Percentiles rank a stretch among this genome's conserved stretches.
These are phyloP conservation scores for Chrysoporthe cubensis DNA, from an alignment of 2,329 filamentous ascomycete genomes.

Conservation along the genomic window DNA sequence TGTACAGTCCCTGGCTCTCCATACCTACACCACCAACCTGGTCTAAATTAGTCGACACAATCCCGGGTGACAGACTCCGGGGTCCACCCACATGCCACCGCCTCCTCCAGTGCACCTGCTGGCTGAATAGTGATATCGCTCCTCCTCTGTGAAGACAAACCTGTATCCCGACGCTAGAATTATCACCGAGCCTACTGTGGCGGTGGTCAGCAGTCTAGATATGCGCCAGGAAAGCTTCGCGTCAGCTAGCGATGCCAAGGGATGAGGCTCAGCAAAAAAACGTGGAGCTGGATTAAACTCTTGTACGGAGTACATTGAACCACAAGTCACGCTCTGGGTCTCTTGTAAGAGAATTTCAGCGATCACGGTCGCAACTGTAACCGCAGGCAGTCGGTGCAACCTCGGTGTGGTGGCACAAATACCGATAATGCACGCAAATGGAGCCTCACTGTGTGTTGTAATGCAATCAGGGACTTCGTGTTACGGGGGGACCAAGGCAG, in stretches of 20 bases:
- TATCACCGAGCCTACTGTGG: not conserved
- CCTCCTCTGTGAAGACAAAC: not conserved
- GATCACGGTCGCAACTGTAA: not conserved
- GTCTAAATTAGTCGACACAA: not conserved
- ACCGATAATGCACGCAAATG: not conserved
- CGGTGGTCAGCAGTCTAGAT: not conserved
- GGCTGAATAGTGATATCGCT: not conserved
- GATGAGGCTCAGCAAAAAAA: not conserved
- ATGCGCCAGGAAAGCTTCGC: not conserved
- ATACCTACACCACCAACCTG: not conserved
- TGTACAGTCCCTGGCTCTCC: too few relatives aligned
- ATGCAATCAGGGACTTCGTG: not conserved
- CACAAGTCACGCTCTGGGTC: not conserved
- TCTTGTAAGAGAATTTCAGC: not conserved
- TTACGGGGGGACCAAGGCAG: not conserved
- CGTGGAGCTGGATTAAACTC: too few relatives aligned
- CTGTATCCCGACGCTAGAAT: not conserved
- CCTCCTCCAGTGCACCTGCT: not conserved
- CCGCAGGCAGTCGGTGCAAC: not conserved
- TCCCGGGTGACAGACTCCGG: not conserved
- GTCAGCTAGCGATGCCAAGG: not conserved
- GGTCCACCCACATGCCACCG: not conserved
- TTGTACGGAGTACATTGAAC: not conserved
- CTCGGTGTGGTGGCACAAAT: not conserved
- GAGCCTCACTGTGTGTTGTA: not conserved